Evolutionary conservation across 495 filamentous ascomycete species (phyloP).

Genomic region (Evansstolkia leycettana): DNA sequence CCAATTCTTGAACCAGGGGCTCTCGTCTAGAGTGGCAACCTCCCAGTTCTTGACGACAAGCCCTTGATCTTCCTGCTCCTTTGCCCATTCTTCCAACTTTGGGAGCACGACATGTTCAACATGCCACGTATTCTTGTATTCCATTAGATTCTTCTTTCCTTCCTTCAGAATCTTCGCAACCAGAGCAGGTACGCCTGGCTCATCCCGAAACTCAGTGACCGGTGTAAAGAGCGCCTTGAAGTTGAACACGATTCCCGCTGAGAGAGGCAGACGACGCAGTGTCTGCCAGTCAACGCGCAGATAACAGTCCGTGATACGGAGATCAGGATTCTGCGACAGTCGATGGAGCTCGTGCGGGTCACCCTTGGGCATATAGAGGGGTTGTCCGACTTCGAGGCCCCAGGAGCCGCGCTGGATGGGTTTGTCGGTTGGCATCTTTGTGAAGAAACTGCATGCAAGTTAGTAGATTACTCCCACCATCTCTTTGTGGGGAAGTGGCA

Average conservation of each 20-base stretch:
- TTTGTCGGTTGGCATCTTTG: constrained; percentile 58
- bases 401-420: constrained; percentile 85
- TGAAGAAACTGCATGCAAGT: constrained; percentile 53
- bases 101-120: constrained; percentile 66
- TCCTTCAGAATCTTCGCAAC: constrained; percentile 55
- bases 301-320: constrained; percentile 48
- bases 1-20: constrained; percentile 76
- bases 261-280: constrained; percentile 66
- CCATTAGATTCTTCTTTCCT: constrained; percentile 63
- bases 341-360: constrained; percentile 53
- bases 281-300: constrained; percentile 94
- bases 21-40: constrained; percentile 64
- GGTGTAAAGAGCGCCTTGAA: constrained; percentile 87
- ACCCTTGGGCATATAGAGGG: constrained; percentile 69
- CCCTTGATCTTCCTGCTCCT: constrained; percentile 58
- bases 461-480: too few relatives aligned
- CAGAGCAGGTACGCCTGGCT: constrained; percentile 61
- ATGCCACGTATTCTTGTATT: constrained; percentile 82
- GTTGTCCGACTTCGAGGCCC: constrained; percentile 67
- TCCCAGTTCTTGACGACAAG: constrained; percentile 54
- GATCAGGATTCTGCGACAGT: constrained; percentile 37
- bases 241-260: constrained; percentile 70
- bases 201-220: constrained; percentile 56
- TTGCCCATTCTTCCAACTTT: constrained; percentile 50
- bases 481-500: too few relatives aligned